A percentile compares a stretch with the other conserved stretches of the same genome.
These are phyloP conservation scores for Clohesyomyces aquaticus DNA, from an alignment of 495 filamentous ascomycete genomes.

Conservation along the genomic window DNA sequence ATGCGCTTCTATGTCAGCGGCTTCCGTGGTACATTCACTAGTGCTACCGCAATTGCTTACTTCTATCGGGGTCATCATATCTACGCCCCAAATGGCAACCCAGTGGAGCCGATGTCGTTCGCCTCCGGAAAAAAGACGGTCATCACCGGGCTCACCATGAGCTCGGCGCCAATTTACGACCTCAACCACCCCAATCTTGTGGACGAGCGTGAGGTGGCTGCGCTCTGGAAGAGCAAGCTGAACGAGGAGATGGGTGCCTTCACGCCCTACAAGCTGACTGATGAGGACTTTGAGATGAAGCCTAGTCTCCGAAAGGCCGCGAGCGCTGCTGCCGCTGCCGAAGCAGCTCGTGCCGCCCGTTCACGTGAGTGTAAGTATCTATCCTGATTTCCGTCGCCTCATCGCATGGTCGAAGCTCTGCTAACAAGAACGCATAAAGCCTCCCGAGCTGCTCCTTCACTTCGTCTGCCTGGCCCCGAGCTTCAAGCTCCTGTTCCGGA, in stretches of 20 bases:
- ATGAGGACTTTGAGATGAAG: not conserved
- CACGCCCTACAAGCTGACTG: not conserved
- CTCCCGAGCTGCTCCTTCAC: too few species aligned
- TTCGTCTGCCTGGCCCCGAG: too few species aligned
- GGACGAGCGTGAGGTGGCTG: not conserved
- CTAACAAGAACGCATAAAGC: not conserved
- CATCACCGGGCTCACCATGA: not conserved
- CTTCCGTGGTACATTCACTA: not conserved
- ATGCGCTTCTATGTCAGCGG: constrained; percentile 1
- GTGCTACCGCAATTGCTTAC: constrained; percentile 9
- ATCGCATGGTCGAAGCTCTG: not conserved
- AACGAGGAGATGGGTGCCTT: not conserved
- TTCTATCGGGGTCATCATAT: constrained; percentile 18
- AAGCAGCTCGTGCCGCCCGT: not conserved
- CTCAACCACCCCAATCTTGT: not conserved
- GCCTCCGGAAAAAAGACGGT: not conserved
- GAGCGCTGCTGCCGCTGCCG: not conserved
- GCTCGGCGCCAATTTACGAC: constrained; percentile 1
- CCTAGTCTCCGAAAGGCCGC: not conserved
- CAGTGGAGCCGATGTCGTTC: constrained; percentile 8
- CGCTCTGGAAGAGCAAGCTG: not conserved
- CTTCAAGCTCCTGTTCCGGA: too few species aligned
- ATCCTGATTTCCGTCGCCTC: not conserved
- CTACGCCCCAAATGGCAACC: not conserved
- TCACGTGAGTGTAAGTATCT: too few species aligned